Percentiles rank a stretch among this genome's conserved stretches.
Evolutionary conservation across 2,329 filamentous ascomycete species (phyloP).

Genomic region (Colletotrichum noveboracense): DNA sequence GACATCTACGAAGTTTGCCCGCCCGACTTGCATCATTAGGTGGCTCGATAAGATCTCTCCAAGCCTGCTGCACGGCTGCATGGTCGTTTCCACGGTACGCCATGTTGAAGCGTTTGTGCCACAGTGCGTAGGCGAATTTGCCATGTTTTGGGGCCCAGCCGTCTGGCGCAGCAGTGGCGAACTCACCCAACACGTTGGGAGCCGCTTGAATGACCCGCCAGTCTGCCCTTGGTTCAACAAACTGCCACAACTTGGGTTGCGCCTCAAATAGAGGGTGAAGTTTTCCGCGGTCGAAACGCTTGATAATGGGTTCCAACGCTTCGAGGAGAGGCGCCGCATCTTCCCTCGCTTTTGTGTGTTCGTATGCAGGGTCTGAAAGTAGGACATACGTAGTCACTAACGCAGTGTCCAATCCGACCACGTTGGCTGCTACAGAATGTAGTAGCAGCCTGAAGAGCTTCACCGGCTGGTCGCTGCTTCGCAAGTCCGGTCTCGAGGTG

Average conservation of each 20-base stretch:
- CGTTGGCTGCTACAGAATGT: neutral
- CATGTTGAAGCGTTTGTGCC: constrained; percentile 14
- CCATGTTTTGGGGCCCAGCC: neutral
- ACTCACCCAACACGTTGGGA: neutral
- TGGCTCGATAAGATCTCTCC: constrained; percentile 36
- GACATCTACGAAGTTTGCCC: constrained; percentile 33
- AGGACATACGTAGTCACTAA: constrained; percentile 19
- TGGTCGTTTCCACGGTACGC: constrained; percentile 8
- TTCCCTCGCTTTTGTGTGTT: neutral
- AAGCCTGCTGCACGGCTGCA: constrained; percentile 21
- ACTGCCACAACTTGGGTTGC: constrained; percentile 6
- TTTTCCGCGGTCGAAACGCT: constrained; percentile 10
- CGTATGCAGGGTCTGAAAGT: constrained; percentile 3
- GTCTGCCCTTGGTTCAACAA: constrained; percentile 6
- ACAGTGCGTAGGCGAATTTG: constrained; percentile 11
- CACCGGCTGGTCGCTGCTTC: constrained; percentile 17
- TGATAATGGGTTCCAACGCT: constrained; percentile 7
- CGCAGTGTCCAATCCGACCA: neutral
- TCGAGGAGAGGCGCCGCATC: neutral
- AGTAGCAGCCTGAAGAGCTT: neutral
- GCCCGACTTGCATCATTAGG: constrained; percentile 27
- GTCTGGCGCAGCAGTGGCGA: neutral
- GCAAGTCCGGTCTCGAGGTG: constrained; percentile 31
- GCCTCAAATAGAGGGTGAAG: constrained; percentile 6
- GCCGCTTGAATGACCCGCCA: constrained; percentile 13